Evolutionary conservation across 2,329 filamentous ascomycete species (phyloP), one percentile per base, ranked within the genome.

Genomic region (Sclerotinia nivalis): DNA sequence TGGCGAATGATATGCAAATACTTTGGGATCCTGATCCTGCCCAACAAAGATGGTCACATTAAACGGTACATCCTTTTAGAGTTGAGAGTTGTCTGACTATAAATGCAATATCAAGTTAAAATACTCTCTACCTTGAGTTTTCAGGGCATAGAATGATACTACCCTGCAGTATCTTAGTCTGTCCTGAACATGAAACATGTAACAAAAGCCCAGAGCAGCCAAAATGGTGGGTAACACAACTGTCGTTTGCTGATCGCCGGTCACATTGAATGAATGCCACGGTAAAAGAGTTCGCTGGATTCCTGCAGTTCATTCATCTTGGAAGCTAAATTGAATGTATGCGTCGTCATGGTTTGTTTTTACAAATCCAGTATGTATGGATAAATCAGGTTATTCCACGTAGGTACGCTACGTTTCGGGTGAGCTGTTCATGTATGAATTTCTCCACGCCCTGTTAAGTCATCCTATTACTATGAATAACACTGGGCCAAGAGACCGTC

Each of bases 361-460:
- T n/a, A 22, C 15, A 31, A 65, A 52, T 40, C 15, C n/a, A 12
- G 15, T 20, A 28, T 7, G 22, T 25, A 2, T 40, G 61, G n/a
- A 25, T 65, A 22, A 52, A 65, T 65, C 34, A 40, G 47, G n/a
- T 49, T 15, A 65, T 40, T 52, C 47, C 61, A 65, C 61, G 47
- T 65, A 52, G 20, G 28, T 65, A 43, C 20, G 28, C n/a, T 15
- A 40, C 52, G n/a, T 31, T 25, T 52, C 43, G 61, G 12, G n/a
- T 52, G 47, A 62, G 47, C 34, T 40, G 31, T 65, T 22, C 34
- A n/a, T 40, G 31, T 65, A 31, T 52, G 31, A 40, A 40, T 40
- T 13, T 2, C 25, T 20, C 9, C 9, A 40, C 31, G 9, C 15
- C 31, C n/a, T 43, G 9, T 40, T 4, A 22, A 9, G 9, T 34